A percentile compares a stretch with the other conserved stretches of the same genome.
Conservation (phyloP, 768 basidiomycete species). For the Dioszegia hungarica region DNA sequence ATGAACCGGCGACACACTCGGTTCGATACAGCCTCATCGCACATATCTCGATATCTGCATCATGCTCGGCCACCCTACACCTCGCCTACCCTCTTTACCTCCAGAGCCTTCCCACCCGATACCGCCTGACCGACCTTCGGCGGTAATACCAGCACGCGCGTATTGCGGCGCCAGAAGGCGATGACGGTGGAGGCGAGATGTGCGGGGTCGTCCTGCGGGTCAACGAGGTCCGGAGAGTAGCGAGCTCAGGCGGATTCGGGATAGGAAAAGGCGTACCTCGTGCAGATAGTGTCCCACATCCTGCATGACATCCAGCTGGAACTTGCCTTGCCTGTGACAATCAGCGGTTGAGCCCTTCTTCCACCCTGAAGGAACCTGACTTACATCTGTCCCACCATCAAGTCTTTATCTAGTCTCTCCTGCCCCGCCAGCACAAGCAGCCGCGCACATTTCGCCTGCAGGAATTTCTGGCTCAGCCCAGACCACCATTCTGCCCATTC, state of each 20-base stretch:
- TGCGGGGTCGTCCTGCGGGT: constrained; percentile 74
- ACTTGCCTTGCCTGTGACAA: constrained; percentile 59
- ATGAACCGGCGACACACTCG: too few species aligned
- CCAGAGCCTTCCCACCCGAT: neutral
- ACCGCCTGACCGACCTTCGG: constrained; percentile 32
- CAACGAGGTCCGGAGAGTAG: neutral
- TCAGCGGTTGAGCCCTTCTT: neutral
- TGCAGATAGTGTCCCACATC: constrained; percentile 91
- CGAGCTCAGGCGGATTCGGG: neutral
- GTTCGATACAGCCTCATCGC: too few species aligned
- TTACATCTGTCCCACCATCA: constrained; percentile 97
- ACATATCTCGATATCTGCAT: too few species aligned
- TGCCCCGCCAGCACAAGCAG: constrained; percentile 86
- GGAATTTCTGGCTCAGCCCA: constrained; percentile 72
- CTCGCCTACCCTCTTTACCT: constrained; percentile 1
- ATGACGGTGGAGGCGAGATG: constrained; percentile 72
- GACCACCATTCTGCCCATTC: constrained; percentile 79
- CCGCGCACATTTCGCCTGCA: constrained; percentile 71
- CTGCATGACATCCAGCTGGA: constrained; percentile 82
- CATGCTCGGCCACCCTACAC: too few species aligned
- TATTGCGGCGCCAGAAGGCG: constrained; percentile 85
- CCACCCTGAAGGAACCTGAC: constrained; percentile 43
- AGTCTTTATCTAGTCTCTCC: constrained; percentile 81
- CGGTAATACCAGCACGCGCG: constrained; percentile 38
- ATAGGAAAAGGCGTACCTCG: constrained; percentile 58